These are phyloP conservation scores for Clonostachys sp. DNA, from an alignment of 2,329 filamentous ascomycete species.

Conservation along the genomic window DNA sequence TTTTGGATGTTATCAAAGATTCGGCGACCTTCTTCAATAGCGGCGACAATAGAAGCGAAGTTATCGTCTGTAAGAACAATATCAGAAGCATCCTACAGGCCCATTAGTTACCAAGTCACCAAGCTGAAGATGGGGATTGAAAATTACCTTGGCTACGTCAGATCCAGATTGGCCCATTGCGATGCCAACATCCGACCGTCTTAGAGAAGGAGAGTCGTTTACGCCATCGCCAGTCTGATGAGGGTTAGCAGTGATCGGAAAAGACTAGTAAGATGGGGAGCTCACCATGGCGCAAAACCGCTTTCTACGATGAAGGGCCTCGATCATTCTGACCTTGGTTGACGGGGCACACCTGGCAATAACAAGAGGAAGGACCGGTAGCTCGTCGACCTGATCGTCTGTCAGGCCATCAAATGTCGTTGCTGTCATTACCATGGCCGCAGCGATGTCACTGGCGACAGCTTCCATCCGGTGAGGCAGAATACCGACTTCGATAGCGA, in stretches of 20 bases:
- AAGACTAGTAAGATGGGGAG: not conserved
- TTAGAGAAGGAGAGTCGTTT: constrained; percentile 68
- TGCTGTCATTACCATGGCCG: constrained; percentile 60
- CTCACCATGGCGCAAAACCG: constrained; percentile 61
- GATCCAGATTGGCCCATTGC: constrained; percentile 60
- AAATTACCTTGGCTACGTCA: constrained; percentile 51
- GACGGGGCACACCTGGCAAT: constrained; percentile 65
- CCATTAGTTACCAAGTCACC: not conserved
- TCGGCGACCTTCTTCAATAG: constrained; percentile 66
- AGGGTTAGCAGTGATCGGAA: constrained; percentile 6
- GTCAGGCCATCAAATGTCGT: constrained; percentile 58
- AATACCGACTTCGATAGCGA: constrained; percentile 59
- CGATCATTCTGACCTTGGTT: constrained; percentile 72
- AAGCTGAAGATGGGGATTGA: not conserved
- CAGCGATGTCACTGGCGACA: constrained; percentile 46
- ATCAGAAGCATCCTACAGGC: constrained; percentile 45
- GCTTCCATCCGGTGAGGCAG: constrained; percentile 42
- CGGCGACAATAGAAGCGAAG: constrained; percentile 67
- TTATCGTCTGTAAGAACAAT: constrained; percentile 71
- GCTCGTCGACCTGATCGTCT: constrained; percentile 58
- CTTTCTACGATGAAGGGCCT: constrained; percentile 62
- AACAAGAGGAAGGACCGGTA: constrained; percentile 63
- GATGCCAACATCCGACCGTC: constrained; percentile 67
- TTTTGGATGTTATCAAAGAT: constrained; percentile 77
- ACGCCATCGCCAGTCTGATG: constrained; percentile 62